Conservation (phyloP, 371 early-diverging fungal genomes). For the Parasitella parasitica region DNA sequence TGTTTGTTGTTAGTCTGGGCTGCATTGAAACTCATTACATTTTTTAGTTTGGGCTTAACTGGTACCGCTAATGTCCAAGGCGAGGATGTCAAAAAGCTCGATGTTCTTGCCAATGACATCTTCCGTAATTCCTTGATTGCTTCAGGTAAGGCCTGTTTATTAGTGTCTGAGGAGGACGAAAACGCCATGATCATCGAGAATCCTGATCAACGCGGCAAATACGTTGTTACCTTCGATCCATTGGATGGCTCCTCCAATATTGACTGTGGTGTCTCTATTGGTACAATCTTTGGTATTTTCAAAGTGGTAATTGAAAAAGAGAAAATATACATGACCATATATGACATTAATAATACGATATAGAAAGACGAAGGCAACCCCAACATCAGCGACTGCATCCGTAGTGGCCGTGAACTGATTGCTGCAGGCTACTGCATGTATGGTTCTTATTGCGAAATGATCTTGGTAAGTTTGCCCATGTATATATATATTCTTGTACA, state of each 20-base stretch:
- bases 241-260: conserved; percentile 97
- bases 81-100: conserved; percentile 96
- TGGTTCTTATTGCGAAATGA: conserved; percentile 83
- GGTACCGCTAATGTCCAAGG: conserved; percentile 89
- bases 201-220: conserved; percentile 77
- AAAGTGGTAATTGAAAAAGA: conserved; percentile 63
- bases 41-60: conserved; percentile 80
- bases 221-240: conserved; percentile 97
- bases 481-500: background rate
- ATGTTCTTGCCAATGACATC: conserved; percentile 96
- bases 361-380: conserved; percentile 57
- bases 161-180: conserved; percentile 97
- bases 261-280: conserved; percentile 97
- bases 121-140: conserved; percentile 92
- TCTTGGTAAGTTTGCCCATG: conserved; percentile 49
- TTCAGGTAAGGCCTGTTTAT: conserved; percentile 88
- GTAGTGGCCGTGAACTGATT: conserved; percentile 92
- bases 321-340: background rate
- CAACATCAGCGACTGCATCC: conserved; percentile 68
- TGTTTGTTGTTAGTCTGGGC: too few relatives aligned
- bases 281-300: conserved; percentile 98
- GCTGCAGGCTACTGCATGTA: conserved; percentile 98
- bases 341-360: background rate
- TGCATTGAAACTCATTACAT: background rate
- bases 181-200: conserved; percentile 85